phyloP scores from a whole-genome alignment of 768 basidiomycete species.

The Nidularia pulvinata region DNA sequence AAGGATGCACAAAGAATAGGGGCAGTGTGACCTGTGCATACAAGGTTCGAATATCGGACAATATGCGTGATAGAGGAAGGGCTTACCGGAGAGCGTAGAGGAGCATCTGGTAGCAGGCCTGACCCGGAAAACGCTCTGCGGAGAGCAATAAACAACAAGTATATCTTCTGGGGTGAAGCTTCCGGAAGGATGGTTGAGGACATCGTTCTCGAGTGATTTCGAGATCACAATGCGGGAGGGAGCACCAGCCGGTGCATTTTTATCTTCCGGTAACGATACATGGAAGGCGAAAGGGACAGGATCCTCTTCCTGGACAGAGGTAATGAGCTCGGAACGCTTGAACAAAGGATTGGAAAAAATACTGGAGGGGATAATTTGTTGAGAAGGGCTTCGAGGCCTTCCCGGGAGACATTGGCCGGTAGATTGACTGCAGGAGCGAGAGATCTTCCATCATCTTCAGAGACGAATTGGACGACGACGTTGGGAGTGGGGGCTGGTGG shows the following conservation, averaged over 20 bases:
- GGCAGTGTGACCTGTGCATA: conserved; percentile 73
- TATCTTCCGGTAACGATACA: conserved; percentile 66
- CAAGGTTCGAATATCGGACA: conserved; percentile 3
- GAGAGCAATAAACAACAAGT: conserved; percentile 87
- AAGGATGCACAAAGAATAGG: conserved; percentile 96
- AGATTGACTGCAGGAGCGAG: conserved; percentile 89
- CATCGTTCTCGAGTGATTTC: conserved; percentile 81
- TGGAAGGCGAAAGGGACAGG: conserved; percentile 94
- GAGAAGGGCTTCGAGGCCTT: conserved; percentile 84
- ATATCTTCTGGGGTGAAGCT: conserved; percentile 86
- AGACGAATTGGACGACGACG: conserved; percentile 91
- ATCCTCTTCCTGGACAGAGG: conserved; percentile 65
- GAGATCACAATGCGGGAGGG: conserved; percentile 84
- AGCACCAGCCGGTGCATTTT: conserved; percentile 40
- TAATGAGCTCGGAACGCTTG: conserved; percentile 11
- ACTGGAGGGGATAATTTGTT: conserved; percentile 85
- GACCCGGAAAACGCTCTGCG: conserved; percentile 95
- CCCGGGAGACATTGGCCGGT: conserved; percentile 83
- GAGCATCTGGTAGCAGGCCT: conserved; percentile 94
- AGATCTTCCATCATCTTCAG: conserved; percentile 78
- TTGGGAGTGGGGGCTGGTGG: conserved; percentile 47
- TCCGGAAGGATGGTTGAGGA: conserved; percentile 71
- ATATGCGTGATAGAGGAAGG: background rate
- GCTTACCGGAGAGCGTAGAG: conserved; percentile 81
- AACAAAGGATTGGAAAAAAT: conserved; percentile 10